Percentiles rank a stretch among this genome's conserved stretches.
These are phyloP conservation scores for Medicago arabica DNA, from an alignment of 306 rosid genomes.

Conservation along the genomic window DNA sequence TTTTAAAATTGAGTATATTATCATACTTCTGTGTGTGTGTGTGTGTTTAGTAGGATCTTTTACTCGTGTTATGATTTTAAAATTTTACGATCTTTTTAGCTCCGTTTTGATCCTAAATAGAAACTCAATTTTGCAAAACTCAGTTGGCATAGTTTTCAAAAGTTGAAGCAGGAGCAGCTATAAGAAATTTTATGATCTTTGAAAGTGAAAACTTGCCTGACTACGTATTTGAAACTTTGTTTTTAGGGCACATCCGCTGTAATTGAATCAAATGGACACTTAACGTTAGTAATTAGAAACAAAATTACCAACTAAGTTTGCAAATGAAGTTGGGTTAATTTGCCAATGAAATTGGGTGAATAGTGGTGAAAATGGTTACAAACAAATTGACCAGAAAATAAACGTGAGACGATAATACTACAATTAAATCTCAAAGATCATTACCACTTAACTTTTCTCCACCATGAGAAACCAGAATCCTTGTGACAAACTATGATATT, in stretches of 20 bases:
- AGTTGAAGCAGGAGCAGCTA: not conserved
- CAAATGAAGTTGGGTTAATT: slow-evolving; percentile 11
- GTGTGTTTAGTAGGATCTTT: not conserved
- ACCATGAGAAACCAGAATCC: not conserved
- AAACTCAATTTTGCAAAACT: not conserved
- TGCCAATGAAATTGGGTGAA: slow-evolving; percentile 16
- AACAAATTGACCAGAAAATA: not conserved
- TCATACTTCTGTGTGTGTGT: not conserved
- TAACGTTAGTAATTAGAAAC: not conserved
- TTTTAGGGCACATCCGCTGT: not conserved
- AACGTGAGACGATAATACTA: not conserved
- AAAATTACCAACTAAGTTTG: slow-evolving; percentile 2
- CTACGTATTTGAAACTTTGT: slow-evolving; percentile 27
- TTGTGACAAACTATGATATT: slow-evolving; percentile 18
- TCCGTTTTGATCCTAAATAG: slow-evolving; percentile 7
- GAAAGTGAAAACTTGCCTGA: slow-evolving; percentile 3
- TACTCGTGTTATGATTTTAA: not conserved
- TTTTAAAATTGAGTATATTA: not conserved
- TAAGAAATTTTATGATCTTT: not conserved
- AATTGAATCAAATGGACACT: slow-evolving; percentile 22
- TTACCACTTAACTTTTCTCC: not conserved
- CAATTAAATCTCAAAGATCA: not conserved
- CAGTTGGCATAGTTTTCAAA: not conserved
- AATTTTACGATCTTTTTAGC: not conserved
- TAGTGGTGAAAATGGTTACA: not conserved